Conservation (phyloP, 139 green algal genomes). For the Volvox reticuliferus region DNA sequence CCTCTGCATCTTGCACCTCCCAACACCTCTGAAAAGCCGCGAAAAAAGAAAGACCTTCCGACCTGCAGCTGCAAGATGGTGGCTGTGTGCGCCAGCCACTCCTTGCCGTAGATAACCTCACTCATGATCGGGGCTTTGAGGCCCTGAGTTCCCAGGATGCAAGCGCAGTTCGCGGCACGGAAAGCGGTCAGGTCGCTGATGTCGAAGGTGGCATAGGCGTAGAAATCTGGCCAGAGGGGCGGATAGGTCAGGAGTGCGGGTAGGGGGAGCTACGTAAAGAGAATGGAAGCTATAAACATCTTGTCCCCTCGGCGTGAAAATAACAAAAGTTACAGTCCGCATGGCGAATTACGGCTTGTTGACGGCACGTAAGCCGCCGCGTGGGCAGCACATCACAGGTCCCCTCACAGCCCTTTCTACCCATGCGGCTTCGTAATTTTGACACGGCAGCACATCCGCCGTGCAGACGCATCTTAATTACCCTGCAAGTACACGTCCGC, state of each 20-base stretch:
- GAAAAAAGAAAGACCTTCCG: neutral
- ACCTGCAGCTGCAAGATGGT: conserved; percentile 33
- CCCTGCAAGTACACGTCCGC: conserved; percentile 53
- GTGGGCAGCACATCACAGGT: too few relatives aligned
- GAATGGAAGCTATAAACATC: too few relatives aligned
- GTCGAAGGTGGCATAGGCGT: conserved; percentile 57
- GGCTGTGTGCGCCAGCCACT: conserved; percentile 42
- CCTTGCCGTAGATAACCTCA: conserved; percentile 46
- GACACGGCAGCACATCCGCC: too few relatives aligned
- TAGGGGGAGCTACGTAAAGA: too few relatives aligned
- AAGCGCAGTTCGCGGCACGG: conserved; percentile 37
- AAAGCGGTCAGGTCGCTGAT: conserved; percentile 55
- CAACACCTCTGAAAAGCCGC: too few relatives aligned
- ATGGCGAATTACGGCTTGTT: too few relatives aligned
- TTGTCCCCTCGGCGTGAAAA: too few relatives aligned
- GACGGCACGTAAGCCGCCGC: too few relatives aligned
- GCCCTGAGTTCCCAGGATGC: conserved; percentile 35
- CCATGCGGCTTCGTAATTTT: neutral
- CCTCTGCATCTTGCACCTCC: too few relatives aligned
- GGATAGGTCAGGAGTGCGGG: too few relatives aligned
- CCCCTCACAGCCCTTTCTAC: neutral
- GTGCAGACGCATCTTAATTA: too few relatives aligned
- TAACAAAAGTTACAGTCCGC: too few relatives aligned
- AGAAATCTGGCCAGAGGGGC: conserved; percentile 26
- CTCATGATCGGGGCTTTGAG: conserved; percentile 32